Percentiles rank a stretch among this genome's conserved stretches.
These are phyloP conservation scores for Astrephomene gubernaculifera DNA, from an alignment of 139 green algal genomes.

Conservation along the genomic window DNA sequence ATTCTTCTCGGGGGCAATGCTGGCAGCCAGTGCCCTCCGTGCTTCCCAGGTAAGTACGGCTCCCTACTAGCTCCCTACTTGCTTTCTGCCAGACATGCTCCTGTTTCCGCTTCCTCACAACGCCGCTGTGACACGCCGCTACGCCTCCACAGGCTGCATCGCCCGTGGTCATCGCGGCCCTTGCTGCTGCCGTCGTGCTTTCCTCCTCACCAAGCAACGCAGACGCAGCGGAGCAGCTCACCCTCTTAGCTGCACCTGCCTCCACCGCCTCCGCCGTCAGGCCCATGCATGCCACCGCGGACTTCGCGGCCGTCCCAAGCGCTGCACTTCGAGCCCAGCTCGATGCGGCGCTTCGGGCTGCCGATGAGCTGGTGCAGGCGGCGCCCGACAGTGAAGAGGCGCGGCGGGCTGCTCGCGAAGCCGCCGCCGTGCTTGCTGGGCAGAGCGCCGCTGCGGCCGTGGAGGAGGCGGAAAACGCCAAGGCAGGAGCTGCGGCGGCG, in stretches of 20 bases:
- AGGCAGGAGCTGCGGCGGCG: background rate
- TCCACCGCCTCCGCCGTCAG: background rate
- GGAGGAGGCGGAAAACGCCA: background rate
- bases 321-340: background rate
- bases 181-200: background rate
- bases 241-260: background rate
- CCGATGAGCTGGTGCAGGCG: background rate
- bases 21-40: background rate
- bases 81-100: too few species aligned
- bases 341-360: constrained; percentile 11
- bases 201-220: too few species aligned
- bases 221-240: too few species aligned
- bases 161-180: background rate
- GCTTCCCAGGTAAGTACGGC: too few species aligned
- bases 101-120: background rate
- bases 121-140: too few species aligned
- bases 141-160: background rate
- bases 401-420: background rate
- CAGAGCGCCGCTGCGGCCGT: background rate
- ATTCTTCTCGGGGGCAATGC: background rate
- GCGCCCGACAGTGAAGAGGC: background rate
- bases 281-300: background rate
- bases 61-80: too few species aligned
- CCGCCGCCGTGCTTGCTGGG: background rate
- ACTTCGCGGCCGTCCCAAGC: background rate